Evolutionary conservation across 768 basidiomycete genomes (phyloP).

Genomic region (Paxillus involutus): DNA sequence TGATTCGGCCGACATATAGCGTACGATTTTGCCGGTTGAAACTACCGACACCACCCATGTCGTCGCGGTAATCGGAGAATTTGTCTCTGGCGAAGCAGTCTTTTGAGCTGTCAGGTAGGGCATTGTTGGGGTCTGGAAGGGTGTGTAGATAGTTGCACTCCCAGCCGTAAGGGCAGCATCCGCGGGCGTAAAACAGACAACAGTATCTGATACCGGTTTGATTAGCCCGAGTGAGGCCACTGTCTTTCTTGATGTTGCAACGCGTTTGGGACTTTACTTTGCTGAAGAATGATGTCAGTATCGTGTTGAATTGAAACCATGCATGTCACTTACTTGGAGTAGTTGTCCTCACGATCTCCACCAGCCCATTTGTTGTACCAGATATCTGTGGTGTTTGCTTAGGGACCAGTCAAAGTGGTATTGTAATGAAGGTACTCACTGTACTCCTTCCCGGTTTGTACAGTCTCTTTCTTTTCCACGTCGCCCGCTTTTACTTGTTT

Average conservation of each 20-base stretch:
- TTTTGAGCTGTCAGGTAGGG: constrained; percentile 87
- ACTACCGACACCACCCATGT: constrained; percentile 99
- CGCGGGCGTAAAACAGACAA: constrained; percentile 94
- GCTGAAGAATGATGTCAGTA: constrained; percentile 38
- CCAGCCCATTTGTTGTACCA: constrained; percentile 99
- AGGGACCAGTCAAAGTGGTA: neutral
- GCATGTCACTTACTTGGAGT: constrained; percentile 74
- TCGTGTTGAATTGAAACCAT: neutral
- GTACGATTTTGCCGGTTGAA: constrained; percentile 95
- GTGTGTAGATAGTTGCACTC: constrained; percentile 96
- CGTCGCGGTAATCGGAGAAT: constrained; percentile 95
- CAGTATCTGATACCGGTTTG: constrained; percentile 89
- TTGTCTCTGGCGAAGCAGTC: constrained; percentile 98
- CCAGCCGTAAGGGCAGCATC: constrained; percentile 97
- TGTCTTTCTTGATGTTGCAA: constrained; percentile 84
- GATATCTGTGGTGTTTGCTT: constrained; percentile 56
- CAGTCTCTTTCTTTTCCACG: constrained; percentile 83
- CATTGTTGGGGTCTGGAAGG: constrained; percentile 68
- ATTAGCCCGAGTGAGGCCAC: constrained; percentile 93
- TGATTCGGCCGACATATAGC: constrained; percentile 91
- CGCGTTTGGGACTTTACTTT: constrained; percentile 94
- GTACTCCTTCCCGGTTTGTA: constrained; percentile 95
- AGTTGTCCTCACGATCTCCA: constrained; percentile 94
- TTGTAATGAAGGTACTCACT: constrained; percentile 53
- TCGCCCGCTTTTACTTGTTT: constrained; percentile 92